These are phyloP conservation scores for Melaleuca alternifolia DNA, from an alignment of 345 rosid genomes.

Conservation along the genomic window DNA sequence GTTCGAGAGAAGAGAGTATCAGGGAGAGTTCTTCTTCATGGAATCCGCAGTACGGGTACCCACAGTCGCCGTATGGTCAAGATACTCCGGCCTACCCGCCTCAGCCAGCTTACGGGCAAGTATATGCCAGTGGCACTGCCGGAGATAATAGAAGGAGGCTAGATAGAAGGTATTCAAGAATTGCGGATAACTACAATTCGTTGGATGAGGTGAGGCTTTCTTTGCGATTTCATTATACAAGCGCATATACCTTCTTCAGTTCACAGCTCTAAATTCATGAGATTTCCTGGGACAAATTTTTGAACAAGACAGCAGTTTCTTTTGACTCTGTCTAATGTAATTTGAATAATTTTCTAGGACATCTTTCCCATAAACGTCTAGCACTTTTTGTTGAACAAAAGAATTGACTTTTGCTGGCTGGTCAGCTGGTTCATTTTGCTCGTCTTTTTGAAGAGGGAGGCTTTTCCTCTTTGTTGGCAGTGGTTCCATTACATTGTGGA, in stretches of 20 bases:
- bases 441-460: neutral
- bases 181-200: slow-evolving; percentile 69
- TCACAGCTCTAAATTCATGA: neutral
- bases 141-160: slow-evolving; percentile 32
- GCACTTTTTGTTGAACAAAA: neutral
- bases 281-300: neutral
- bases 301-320: neutral
- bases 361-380: neutral
- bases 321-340: neutral
- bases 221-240: neutral
- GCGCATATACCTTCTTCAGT: neutral
- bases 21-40: slow-evolving; percentile 46
- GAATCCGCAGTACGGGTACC: slow-evolving; percentile 20
- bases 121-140: neutral
- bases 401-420: neutral
- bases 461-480: neutral
- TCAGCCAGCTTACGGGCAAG: slow-evolving; percentile 23
- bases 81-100: slow-evolving; percentile 22
- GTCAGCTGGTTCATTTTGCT: neutral
- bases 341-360: neutral
- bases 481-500: neutral
- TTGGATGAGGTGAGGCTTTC: slow-evolving; percentile 54
- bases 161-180: slow-evolving; percentile 63
- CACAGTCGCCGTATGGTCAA: slow-evolving; percentile 22
- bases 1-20: slow-evolving; percentile 44